phyloP scores from a whole-genome alignment of 2,329 filamentous ascomycete genomes.

The Fusarium praegraminearum region DNA sequence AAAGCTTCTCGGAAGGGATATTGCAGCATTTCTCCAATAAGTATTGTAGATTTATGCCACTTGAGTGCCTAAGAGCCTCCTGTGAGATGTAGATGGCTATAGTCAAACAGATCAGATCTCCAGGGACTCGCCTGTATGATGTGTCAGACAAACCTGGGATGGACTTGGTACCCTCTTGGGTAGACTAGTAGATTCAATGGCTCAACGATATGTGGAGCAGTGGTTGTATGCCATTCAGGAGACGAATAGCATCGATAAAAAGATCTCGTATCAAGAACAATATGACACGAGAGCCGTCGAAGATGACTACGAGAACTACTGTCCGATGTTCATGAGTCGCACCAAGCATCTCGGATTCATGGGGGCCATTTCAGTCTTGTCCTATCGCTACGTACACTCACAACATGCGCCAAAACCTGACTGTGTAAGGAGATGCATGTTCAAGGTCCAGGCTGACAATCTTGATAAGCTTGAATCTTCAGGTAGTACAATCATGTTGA shows the following conservation, averaged over 20 bases:
- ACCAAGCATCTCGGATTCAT: neutral
- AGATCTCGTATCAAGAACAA: neutral
- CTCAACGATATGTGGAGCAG: neutral
- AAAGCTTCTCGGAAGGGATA: neutral
- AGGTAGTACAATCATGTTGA: constrained; percentile 2
- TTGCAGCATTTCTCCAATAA: neutral
- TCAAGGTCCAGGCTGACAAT: neutral
- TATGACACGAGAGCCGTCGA: too few species aligned
- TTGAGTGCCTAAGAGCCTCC: neutral
- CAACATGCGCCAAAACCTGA: constrained; percentile 20
- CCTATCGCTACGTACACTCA: constrained; percentile 40
- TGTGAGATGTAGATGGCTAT: neutral
- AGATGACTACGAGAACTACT: neutral
- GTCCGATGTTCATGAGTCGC: neutral
- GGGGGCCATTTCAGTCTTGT: neutral
- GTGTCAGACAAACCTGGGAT: neutral
- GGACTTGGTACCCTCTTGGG: neutral
- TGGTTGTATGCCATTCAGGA: neutral
- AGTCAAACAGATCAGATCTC: neutral
- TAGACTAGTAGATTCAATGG: neutral
- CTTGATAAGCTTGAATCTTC: constrained; percentile 13
- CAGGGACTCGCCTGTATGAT: neutral
- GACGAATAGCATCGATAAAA: neutral
- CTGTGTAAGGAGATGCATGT: constrained; percentile 6
- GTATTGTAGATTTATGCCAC: neutral